Percentiles rank a stretch among this genome's conserved stretches.
Evolutionary conservation across 768 basidiomycete species (phyloP).

Genomic region (Podaxis sp.): DNA sequence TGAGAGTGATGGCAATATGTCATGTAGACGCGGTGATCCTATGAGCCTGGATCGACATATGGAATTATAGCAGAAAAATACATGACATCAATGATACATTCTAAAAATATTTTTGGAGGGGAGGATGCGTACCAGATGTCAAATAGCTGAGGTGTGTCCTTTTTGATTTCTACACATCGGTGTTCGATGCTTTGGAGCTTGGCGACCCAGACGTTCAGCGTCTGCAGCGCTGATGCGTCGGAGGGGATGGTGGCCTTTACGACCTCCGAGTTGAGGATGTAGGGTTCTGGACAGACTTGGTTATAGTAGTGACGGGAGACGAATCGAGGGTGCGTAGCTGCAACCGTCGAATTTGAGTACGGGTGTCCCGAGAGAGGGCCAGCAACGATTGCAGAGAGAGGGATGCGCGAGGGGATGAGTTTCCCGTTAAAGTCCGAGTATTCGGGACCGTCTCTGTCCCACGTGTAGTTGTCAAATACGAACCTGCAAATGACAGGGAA

Average conservation of each 20-base stretch:
- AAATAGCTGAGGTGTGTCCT: constrained; percentile 42
- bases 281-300: constrained; percentile 42
- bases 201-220: constrained; percentile 47
- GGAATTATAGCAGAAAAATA: too few species aligned
- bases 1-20: constrained; percentile 43
- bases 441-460: constrained; percentile 40
- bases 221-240: constrained; percentile 29
- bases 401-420: constrained; percentile 51
- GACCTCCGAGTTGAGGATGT: constrained; percentile 24
- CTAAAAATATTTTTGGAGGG: neutral
- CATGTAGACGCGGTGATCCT: constrained; percentile 41
- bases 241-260: constrained; percentile 25
- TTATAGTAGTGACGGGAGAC: constrained; percentile 48
- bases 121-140: constrained; percentile 46
- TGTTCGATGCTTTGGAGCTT: constrained; percentile 41
- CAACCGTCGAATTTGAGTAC: constrained; percentile 18
- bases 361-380: constrained; percentile 33
- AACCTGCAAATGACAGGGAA: constrained; percentile 34
- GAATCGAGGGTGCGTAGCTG: constrained; percentile 37
- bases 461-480: constrained; percentile 62
- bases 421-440: constrained; percentile 51
- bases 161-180: constrained; percentile 48
- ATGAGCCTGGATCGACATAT: constrained; percentile 44
- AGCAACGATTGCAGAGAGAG: constrained; percentile 50
- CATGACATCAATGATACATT: neutral